These are phyloP conservation scores for Stygiomarasmius scandens DNA, from an alignment of 1,284 basidiomycete species.

Conservation along the genomic window DNA sequence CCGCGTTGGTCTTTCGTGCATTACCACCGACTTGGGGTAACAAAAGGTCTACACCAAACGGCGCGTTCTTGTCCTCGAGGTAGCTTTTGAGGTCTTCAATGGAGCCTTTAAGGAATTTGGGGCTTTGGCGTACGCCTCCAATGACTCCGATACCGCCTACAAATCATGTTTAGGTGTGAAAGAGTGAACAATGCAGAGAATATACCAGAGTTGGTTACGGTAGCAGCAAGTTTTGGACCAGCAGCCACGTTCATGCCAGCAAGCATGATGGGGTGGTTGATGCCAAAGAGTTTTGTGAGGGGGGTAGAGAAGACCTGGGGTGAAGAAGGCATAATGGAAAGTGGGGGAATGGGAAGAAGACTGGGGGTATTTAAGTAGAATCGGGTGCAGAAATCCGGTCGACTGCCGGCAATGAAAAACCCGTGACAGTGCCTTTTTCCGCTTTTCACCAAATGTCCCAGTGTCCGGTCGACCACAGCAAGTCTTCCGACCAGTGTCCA, in stretches of 20 bases:
- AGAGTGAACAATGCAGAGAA: not conserved
- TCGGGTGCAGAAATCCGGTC: not conserved
- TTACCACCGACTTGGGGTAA: conserved; percentile 79
- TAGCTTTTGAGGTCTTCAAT: conserved; percentile 72
- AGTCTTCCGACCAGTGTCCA: conserved; percentile 44
- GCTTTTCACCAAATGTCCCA: conserved; percentile 25
- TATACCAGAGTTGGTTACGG: conserved; percentile 71
- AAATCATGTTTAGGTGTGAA: not conserved
- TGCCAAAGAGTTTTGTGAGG: conserved; percentile 70
- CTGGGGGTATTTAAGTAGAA: not conserved
- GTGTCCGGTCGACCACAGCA: conserved; percentile 66
- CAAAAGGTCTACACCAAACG: conserved; percentile 83
- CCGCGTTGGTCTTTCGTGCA: conserved; percentile 83
- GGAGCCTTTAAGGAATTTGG: conserved; percentile 62
- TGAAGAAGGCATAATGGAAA: conserved; percentile 54
- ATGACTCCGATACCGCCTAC: conserved; percentile 82
- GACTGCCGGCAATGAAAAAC: not conserved
- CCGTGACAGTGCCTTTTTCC: conserved; percentile 6
- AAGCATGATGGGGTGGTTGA: conserved; percentile 82
- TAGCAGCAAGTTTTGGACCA: conserved; percentile 76
- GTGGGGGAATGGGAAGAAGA: conserved; percentile 9
- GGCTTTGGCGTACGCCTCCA: conserved; percentile 75
- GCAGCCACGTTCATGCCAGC: conserved; percentile 84
- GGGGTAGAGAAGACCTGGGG: conserved; percentile 62
- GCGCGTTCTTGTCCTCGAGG: conserved; percentile 73